phyloP scores from a whole-genome alignment of 129 eudicot genomes.

The Flaveria robusta region DNA sequence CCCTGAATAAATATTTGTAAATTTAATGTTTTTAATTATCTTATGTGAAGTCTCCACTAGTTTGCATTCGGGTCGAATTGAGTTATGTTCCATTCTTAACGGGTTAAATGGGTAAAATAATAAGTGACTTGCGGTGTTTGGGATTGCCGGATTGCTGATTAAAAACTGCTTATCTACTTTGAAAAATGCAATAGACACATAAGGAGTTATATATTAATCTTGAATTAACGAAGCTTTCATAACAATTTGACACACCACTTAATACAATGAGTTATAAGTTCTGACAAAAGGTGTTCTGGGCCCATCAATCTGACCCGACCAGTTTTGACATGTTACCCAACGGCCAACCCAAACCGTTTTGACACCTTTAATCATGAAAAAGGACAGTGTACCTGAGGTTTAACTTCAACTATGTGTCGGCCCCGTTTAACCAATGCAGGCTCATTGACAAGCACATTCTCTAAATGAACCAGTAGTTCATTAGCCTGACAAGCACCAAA shows the following conservation, averaged over 20 bases:
- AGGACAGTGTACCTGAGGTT: conserved; percentile 67
- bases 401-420: conserved; percentile 81
- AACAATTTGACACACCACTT: too few species aligned
- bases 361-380: background rate
- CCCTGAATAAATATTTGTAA: conserved; percentile 49
- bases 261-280: background rate
- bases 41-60: background rate
- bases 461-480: conserved; percentile 70
- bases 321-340: background rate
- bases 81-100: background rate
- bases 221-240: background rate
- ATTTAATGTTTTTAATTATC: background rate
- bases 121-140: background rate
- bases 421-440: conserved; percentile 78
- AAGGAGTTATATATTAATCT: background rate
- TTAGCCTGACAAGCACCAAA: conserved; percentile 88
- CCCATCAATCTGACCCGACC: background rate
- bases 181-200: background rate
- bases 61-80: conserved; percentile 3
- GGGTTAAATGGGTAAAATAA: background rate
- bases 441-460: conserved; percentile 75
- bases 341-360: background rate
- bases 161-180: background rate
- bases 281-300: background rate
- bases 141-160: background rate